Evolutionary conservation across 2,329 filamentous ascomycete species (phyloP), one percentile per base, ranked within the genome.

Genomic region (Penicillium janthinellum): DNA sequence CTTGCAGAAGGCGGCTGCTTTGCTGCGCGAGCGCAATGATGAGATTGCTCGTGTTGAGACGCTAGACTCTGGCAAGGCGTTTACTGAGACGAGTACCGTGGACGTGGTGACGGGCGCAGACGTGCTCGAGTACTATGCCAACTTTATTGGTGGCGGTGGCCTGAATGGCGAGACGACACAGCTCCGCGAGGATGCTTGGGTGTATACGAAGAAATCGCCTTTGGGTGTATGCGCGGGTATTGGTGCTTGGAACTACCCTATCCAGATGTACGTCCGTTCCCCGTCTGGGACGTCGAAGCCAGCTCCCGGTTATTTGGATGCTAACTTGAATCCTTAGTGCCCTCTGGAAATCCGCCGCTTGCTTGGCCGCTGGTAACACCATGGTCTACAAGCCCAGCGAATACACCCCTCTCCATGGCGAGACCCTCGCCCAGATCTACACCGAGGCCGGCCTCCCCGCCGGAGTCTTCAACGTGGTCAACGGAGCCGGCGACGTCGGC

Each of bases 341-440:
- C 8, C 82, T 96, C 1, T 96, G 91, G 91, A 96, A 96, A 77
- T 92, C 90, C 1, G 91, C 90, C 0, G 90, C 92, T 0, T 95
- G 91, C 68, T 83, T 96, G 14, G 91, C 91, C 3, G 91, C 91
- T 0, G 91, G 91, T 20, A 96, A 96, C 77, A 91, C 89, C 71
- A 93, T 96, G 89, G 86, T 96, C 47, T 96, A 96, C 80, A 96
- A 96, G 78, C 90, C 91, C 7, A 93, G 90, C 66, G 92, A 96
- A 79, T 90, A 90, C 74, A 96, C 92, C 0, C 90, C 91, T 5
- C 82, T 96, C n/a, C 91, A 96, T 71, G 91, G 85, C 35, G 85
- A 91, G 61, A 84, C 86, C 15, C 84, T 96, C 1, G 91, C 91
- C 10, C 82, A 89, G 66, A 84, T 96, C 64, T 94, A 91, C 76